Percentiles rank a stretch among this genome's conserved stretches.
Evolutionary conservation across 1,139 yeast genomes (phyloP).

Genomic region (Hyphopichia khmerensis): DNA sequence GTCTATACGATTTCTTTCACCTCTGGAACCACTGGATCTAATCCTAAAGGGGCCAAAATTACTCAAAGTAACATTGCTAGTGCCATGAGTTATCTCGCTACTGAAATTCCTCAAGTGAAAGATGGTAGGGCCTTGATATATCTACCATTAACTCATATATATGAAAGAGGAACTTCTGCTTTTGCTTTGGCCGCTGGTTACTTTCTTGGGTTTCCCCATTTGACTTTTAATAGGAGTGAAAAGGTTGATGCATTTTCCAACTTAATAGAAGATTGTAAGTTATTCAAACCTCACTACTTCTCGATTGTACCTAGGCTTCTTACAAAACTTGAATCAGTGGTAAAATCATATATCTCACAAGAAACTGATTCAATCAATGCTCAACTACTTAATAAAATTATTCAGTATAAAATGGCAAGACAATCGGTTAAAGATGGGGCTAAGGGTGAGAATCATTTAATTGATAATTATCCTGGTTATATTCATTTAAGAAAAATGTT

Average conservation of each 20-base stretch:
- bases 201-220: slow-evolving; percentile 42
- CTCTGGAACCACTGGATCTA: slow-evolving; percentile 70
- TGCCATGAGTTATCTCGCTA: slow-evolving; percentile 33
- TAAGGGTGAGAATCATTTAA: slow-evolving; percentile 19
- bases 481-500: slow-evolving; percentile 22
- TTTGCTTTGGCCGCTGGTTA: slow-evolving; percentile 35
- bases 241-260: slow-evolving; percentile 11
- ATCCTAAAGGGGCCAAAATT: slow-evolving; percentile 73
- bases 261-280: slow-evolving; percentile 26
- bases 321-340: slow-evolving; percentile 36
- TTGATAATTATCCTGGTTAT: slow-evolving; percentile 26
- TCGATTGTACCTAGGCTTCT: slow-evolving; percentile 35
- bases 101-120: slow-evolving; percentile 14
- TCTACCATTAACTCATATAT: slow-evolving; percentile 38
- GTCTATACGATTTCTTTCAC: slow-evolving; percentile 71
- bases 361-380: slow-evolving; percentile 13
- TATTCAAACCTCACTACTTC: slow-evolving; percentile 32
- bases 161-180: slow-evolving; percentile 32
- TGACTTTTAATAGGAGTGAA: slow-evolving; percentile 13
- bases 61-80: slow-evolving; percentile 55
- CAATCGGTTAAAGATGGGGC: slow-evolving; percentile 26
- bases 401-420: slow-evolving; percentile 23
- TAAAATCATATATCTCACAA: slow-evolving; percentile 32
- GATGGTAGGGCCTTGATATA: slow-evolving; percentile 21
- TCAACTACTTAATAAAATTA: slow-evolving; percentile 15